Percentiles rank a stretch among this genome's conserved stretches.
Evolutionary conservation across 1,284 basidiomycete genomes (phyloP).

Genomic region (Coniferiporia weirii): DNA sequence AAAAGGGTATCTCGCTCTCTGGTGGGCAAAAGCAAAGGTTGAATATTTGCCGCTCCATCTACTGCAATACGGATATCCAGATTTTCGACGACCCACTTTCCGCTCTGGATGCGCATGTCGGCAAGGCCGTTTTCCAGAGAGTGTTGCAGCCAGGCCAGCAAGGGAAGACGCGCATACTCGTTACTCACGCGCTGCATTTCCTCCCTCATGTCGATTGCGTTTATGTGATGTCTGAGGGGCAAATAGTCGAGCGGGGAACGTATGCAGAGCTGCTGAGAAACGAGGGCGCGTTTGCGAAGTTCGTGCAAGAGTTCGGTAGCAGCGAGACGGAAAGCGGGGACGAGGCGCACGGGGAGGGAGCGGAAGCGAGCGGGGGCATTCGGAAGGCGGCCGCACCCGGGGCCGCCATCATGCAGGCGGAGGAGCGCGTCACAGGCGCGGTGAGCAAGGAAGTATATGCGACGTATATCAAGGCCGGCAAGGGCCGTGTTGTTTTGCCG

Average conservation of each 20-base stretch:
- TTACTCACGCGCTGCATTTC: constrained; percentile 82
- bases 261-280: constrained; percentile 62
- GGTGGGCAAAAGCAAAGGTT: constrained; percentile 78
- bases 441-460: constrained; percentile 48
- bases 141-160: constrained; percentile 37
- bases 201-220: constrained; percentile 75
- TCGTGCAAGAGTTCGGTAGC: constrained; percentile 63
- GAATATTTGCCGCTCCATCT: constrained; percentile 81
- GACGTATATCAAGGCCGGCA: constrained; percentile 49
- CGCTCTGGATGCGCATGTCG: constrained; percentile 84
- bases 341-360: constrained; percentile 30
- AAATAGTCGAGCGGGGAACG: constrained; percentile 72
- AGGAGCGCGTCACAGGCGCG: constrained; percentile 57
- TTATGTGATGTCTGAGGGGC: constrained; percentile 65
- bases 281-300: constrained; percentile 65
- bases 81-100: constrained; percentile 82
- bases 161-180: constrained; percentile 78
- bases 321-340: constrained; percentile 36
- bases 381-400: constrained; percentile 8
- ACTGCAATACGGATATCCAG: constrained; percentile 80
- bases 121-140: constrained; percentile 81
- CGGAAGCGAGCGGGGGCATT: constrained; percentile 24
- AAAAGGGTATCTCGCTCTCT: constrained; percentile 69
- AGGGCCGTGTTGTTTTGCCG: constrained; percentile 50
- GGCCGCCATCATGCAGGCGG: constrained; percentile 37